phyloP scores from a whole-genome alignment of 495 filamentous ascomycete species.

The Penicillium dipodomyicola region DNA sequence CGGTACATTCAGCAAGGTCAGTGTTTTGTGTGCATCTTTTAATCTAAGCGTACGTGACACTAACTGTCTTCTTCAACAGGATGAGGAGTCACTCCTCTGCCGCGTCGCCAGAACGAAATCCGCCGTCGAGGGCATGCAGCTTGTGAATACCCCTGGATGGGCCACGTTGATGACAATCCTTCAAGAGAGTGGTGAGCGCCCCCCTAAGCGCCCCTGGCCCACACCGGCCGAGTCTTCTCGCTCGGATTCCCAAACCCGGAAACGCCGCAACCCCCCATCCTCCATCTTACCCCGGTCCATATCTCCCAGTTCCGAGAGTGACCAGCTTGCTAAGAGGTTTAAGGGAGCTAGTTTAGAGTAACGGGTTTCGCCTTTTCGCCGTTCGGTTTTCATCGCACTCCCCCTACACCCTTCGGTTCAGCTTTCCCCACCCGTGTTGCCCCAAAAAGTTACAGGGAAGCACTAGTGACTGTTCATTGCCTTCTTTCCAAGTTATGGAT shows the following conservation, averaged over 20 bases:
- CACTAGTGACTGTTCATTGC: neutral
- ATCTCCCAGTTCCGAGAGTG: slow-evolving; percentile 52
- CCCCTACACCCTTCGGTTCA: slow-evolving; percentile 1
- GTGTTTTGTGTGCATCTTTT: slow-evolving; percentile 27
- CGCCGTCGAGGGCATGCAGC: slow-evolving; percentile 70
- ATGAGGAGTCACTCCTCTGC: slow-evolving; percentile 85
- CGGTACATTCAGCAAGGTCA: slow-evolving; percentile 78
- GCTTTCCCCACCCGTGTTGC: neutral
- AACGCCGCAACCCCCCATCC: slow-evolving; percentile 27
- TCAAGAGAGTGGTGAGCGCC: slow-evolving; percentile 93
- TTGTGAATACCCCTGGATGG: slow-evolving; percentile 85
- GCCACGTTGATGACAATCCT: slow-evolving; percentile 89
- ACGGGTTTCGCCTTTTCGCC: slow-evolving; percentile 22
- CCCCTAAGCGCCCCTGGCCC: slow-evolving; percentile 73
- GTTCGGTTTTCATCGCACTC: slow-evolving; percentile 10
- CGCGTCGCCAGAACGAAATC: slow-evolving; percentile 77
- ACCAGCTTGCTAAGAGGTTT: slow-evolving; percentile 97
- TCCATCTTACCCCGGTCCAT: slow-evolving; percentile 35
- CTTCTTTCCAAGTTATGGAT: neutral
- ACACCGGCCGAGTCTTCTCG: slow-evolving; percentile 40
- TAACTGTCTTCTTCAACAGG: slow-evolving; percentile 50
- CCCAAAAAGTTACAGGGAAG: neutral
- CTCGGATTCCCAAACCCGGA: slow-evolving; percentile 32
- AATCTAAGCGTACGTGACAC: slow-evolving; percentile 9
- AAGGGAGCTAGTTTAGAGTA: slow-evolving; percentile 92